phyloP scores from a whole-genome alignment of 352 stramenopile genomes.

The Saprolegnia diclina region DNA sequence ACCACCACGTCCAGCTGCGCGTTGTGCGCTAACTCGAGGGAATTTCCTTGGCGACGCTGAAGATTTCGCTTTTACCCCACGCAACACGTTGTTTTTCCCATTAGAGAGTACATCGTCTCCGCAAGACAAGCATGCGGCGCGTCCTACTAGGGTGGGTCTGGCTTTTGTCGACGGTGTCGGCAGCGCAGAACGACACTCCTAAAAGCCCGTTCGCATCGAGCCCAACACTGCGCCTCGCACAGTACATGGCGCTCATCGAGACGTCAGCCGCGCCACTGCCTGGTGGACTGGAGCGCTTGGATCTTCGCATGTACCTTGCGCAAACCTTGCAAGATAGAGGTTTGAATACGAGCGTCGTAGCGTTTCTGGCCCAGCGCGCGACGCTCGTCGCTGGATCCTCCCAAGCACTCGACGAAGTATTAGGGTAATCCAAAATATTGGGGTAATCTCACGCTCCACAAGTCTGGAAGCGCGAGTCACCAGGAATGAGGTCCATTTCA shows the following conservation, averaged over 20 bases:
- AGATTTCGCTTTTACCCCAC: no score
- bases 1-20: slow-evolving; percentile 14
- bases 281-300: neutral
- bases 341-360: neutral
- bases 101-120: no score
- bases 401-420: no score
- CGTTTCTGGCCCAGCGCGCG: neutral
- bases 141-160: no score
- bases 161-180: no score
- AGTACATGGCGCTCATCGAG: neutral
- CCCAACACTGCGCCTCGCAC: neutral
- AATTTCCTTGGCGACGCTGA: neutral
- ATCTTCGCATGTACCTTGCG: neutral
- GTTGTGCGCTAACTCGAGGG: neutral
- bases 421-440: no score
- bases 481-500: no score
- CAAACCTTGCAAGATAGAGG: neutral
- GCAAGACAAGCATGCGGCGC: no score
- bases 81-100: no score
- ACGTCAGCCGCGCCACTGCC: neutral
- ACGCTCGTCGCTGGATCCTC: neutral
- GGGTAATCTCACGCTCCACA: no score
- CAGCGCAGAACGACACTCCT: no score
- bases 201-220: neutral
- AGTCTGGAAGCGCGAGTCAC: no score